Evolutionary conservation across 139 green algal genomes (phyloP).

Genomic region (Volvox reticuliferus): DNA sequence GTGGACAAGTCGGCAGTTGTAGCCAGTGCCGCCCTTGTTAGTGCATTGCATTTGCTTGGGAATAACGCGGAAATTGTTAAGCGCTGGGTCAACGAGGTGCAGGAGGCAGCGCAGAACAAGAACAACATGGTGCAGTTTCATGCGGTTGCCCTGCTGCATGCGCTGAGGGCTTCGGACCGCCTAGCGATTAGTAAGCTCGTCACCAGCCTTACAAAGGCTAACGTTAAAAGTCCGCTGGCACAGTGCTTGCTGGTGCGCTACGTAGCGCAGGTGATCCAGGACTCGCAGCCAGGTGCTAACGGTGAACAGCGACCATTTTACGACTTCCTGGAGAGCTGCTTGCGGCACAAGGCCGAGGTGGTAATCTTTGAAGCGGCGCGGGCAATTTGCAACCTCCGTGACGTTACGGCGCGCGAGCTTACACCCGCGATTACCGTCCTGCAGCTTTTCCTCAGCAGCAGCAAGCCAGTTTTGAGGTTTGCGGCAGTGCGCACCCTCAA

Average conservation of each 20-base stretch:
- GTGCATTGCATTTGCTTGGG: constrained; percentile 87
- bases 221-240: constrained; percentile 92
- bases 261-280: constrained; percentile 83
- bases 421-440: constrained; percentile 97
- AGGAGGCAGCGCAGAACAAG: constrained; percentile 92
- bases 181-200: constrained; percentile 98
- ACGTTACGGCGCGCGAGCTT: constrained; percentile 93
- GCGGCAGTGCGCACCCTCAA: constrained; percentile 92
- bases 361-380: constrained; percentile 95
- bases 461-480: constrained; percentile 98
- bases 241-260: constrained; percentile 97
- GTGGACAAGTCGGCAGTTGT: constrained; percentile 95
- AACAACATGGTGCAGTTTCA: constrained; percentile 98
- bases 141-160: constrained; percentile 94
- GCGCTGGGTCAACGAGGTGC: constrained; percentile 96
- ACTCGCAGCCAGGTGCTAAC: constrained; percentile 63
- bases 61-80: constrained; percentile 95
- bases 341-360: constrained; percentile 96
- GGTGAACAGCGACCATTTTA: constrained; percentile 94
- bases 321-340: constrained; percentile 96
- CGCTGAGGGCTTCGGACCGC: constrained; percentile 91
- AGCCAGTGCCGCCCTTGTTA: constrained; percentile 86
- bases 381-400: constrained; percentile 93
- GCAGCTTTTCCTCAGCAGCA: constrained; percentile 97
- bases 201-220: constrained; percentile 84